Base-by-base conservation (phyloP, 139 green algal genomes). In the Parachlorella kessleri region DNA sequence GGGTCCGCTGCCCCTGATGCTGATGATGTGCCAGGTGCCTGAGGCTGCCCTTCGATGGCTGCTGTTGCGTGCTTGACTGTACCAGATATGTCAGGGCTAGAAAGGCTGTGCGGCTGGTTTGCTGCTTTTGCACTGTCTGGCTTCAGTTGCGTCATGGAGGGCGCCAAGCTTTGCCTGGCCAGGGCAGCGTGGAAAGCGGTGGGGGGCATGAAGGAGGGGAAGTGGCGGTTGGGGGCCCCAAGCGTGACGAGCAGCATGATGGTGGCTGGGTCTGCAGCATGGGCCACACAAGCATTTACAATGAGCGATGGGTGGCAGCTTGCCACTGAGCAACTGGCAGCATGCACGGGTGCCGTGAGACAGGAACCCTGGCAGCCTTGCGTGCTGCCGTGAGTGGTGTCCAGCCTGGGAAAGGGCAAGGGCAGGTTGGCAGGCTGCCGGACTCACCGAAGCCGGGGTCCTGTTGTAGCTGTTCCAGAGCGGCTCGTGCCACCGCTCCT, bases 181-280 rank as follows among this genome's bases (percentile, higher is more conserved):
- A n/a, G n/a, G n/a, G n/a, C n/a, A n/a, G n/a, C n/a, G n/a, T n/a
- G n/a, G 24, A 77, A 35, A 5, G 33, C 41, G 32, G 32, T 30
- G 24, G 39, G 35, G 6, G 75, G 75, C 75, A 66, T 78, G 75
- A 66, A 73, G 32, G 9, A 6, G 41, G 75, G 75, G 65, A 80
- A 73, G 41, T 66, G 41, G 48, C 48, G 48, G 32, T 73, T 32
- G 0, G 75, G 75, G 4, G 75, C 73, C 38, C 65, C 75, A 4
- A 80, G 64, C 1, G 75, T 63, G 10, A 80, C 21, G 3, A 80
- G 41, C 21, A 42, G 59, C 75, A 73, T 64, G 33, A 80, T 3
- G 59, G 48, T 28, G 28, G 30, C 40, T 41, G 73, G 23, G 24
- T 80, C 75, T 80, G 75, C 41, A 73, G 28, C 18, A 23, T 59